phyloP scores from a whole-genome alignment of 352 stramenopile species.

The Phytophthora tubulina region DNA sequence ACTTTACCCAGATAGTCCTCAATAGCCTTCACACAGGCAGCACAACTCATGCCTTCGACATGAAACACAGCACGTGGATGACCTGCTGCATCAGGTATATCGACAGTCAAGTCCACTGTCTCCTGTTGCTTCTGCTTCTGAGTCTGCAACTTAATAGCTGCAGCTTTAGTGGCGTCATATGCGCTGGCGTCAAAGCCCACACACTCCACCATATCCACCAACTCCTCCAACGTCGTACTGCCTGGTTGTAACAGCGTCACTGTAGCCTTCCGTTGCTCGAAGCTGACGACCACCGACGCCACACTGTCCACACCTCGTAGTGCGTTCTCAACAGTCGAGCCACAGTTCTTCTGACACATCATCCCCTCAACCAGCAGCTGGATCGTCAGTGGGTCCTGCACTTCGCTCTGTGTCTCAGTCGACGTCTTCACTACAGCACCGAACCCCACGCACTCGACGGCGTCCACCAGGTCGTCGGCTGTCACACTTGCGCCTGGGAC shows the following conservation, averaged over 20 bases:
- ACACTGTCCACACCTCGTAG: conserved; percentile 85
- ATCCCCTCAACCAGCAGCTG: conserved; percentile 92
- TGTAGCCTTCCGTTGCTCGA: conserved; percentile 74
- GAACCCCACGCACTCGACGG: conserved; percentile 85
- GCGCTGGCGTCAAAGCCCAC: conserved; percentile 68
- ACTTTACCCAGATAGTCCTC: conserved; percentile 78
- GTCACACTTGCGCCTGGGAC: conserved; percentile 47
- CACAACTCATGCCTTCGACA: conserved; percentile 89
- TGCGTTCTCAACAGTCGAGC: conserved; percentile 90
- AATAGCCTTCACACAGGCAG: conserved; percentile 89
- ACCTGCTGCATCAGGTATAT: conserved; percentile 43
- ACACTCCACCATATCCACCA: conserved; percentile 84
- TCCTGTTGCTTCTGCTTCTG: conserved; percentile 47
- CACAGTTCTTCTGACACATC: conserved; percentile 97
- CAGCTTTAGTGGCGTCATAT: conserved; percentile 68
- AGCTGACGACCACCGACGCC: conserved; percentile 67
- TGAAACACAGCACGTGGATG: conserved; percentile 84
- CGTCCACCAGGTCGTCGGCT: conserved; percentile 68
- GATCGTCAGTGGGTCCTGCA: conserved; percentile 28
- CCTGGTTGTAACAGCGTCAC: conserved; percentile 58
- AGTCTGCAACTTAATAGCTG: conserved; percentile 56
- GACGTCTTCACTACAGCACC: conserved; percentile 56
- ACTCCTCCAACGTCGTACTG: conserved; percentile 65
- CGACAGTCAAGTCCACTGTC: conserved; percentile 40
- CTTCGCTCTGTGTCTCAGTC: background rate